Conservation (phyloP, 2,329 filamentous ascomycete species). For the Trichoderma sp. region DNA sequence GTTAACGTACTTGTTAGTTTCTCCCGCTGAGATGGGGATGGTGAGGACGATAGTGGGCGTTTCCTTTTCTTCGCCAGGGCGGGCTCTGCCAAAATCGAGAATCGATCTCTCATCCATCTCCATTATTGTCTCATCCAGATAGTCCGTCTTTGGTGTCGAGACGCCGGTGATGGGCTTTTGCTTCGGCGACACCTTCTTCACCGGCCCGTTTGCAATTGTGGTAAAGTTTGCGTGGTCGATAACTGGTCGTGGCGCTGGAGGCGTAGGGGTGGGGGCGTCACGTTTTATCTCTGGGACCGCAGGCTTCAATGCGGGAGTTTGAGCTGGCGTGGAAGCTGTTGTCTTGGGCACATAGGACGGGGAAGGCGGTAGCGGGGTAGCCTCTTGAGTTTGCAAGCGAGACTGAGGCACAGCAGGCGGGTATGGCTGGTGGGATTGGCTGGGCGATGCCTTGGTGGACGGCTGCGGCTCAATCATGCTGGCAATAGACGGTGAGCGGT, state of each 20-base stretch:
- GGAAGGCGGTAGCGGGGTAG: slow-evolving; percentile 39
- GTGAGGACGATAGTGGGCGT: slow-evolving; percentile 80
- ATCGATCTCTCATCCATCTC: slow-evolving; percentile 52
- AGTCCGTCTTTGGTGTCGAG: slow-evolving; percentile 49
- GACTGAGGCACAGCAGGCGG: slow-evolving; percentile 30
- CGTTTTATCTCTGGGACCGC: slow-evolving; percentile 39
- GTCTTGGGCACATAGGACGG: slow-evolving; percentile 38
- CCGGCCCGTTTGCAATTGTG: slow-evolving; percentile 40
- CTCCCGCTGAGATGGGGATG: slow-evolving; percentile 70
- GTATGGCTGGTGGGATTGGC: slow-evolving; percentile 29
- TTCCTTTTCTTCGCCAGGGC: slow-evolving; percentile 56
- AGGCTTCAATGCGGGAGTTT: slow-evolving; percentile 23
- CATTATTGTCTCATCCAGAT: slow-evolving; percentile 45
- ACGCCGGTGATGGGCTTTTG: slow-evolving; percentile 43
- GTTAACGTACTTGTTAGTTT: slow-evolving; percentile 89
- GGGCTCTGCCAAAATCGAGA: slow-evolving; percentile 58
- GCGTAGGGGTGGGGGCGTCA: slow-evolving; percentile 31
- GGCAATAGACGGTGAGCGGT: slow-evolving; percentile 77
- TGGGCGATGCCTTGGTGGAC: slow-evolving; percentile 30
- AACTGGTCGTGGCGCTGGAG: slow-evolving; percentile 31
- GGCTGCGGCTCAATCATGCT: slow-evolving; percentile 70
- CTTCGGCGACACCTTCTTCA: slow-evolving; percentile 48
- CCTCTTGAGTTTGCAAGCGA: slow-evolving; percentile 37
- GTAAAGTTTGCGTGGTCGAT: slow-evolving; percentile 41
- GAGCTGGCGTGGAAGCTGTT: slow-evolving; percentile 33